Base-by-base conservation (phyloP, 2,329 filamentous ascomycete genomes). In the Colletotrichum zoysiae region DNA sequence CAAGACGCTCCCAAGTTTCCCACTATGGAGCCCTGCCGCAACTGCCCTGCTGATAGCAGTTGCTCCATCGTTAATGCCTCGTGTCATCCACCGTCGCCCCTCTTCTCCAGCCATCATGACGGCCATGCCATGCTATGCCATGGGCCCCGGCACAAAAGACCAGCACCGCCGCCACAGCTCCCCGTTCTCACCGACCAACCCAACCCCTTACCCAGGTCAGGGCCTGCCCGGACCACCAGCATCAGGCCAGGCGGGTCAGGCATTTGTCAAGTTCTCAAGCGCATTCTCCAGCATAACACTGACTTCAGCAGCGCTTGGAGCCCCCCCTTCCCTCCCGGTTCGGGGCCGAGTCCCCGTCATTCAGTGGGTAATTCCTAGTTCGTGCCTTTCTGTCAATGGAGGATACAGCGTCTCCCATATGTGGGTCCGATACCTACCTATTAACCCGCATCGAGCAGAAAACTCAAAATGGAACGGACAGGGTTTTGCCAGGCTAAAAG, bases 381-480 rank as follows among this genome's bases (percentile, higher is more conserved):
- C 18, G 38, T 50, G 59, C 44, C 16, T 35, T 35, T 18, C 30
- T 26, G 26, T 60, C 62, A 48, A 55, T 70, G 67, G 46, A 44
- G 50, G 38, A 59, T 63, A 63, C 69, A 64, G 53, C 64, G 59
- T 30, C 16, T n/a, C 59, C 40, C 5, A 11, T 55, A 59, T 30
- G 53, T 30, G 8, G 3, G 9, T 6, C 51, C 53, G 53, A 64
- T 20, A 26, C 26, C 26, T 20, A 26, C 26, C 26, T 26, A 65
- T 42, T 26, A 63, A 59, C 44, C 40, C 51, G 58, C 55, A 38
- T 59, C 51, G 55, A 69, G 65, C 64, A 26, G 65, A 71, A 71
- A 71, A 71, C 69, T 71, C 69, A 71, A 71, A 71, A 69, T 64
- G 56, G 57, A 50, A 59, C 65, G 56, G 65, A 23, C 69, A 69